phyloP scores from a whole-genome alignment of 2,329 filamentous ascomycete species.

The Chaetomiaceae sp. region DNA sequence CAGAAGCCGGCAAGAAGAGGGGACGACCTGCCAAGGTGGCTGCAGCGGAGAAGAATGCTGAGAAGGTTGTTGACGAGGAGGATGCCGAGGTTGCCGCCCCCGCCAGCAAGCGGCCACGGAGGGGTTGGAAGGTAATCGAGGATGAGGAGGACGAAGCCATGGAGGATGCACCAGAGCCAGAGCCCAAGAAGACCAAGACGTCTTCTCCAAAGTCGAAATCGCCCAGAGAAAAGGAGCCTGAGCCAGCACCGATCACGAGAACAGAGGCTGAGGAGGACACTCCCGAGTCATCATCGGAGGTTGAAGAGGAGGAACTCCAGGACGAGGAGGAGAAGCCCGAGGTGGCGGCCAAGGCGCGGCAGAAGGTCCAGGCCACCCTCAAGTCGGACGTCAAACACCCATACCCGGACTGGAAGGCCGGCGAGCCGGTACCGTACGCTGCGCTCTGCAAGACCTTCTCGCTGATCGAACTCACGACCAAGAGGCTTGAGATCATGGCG shows the following conservation, averaged over 20 bases:
- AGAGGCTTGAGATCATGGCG: slow-evolving; percentile 80
- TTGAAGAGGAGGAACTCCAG: slow-evolving; percentile 50
- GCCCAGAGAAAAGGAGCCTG: slow-evolving; percentile 23
- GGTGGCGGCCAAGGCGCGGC: slow-evolving; percentile 66
- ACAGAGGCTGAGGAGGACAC: slow-evolving; percentile 45
- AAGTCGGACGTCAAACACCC: slow-evolving; percentile 66
- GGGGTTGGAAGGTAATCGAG: slow-evolving; percentile 43
- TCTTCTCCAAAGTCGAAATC: slow-evolving; percentile 24
- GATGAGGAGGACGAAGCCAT: slow-evolving; percentile 48
- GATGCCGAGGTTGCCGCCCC: slow-evolving; percentile 54
- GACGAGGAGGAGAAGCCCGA: slow-evolving; percentile 64
- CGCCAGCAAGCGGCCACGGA: slow-evolving; percentile 49
- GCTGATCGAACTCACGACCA: slow-evolving; percentile 89
- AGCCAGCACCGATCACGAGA: slow-evolving; percentile 33
- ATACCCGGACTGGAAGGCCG: slow-evolving; percentile 93
- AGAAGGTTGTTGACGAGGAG: slow-evolving; percentile 44
- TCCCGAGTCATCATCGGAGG: slow-evolving; percentile 44
- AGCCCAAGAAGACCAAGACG: slow-evolving; percentile 28
- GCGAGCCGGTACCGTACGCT: slow-evolving; percentile 86
- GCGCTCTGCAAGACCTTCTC: slow-evolving; percentile 94
- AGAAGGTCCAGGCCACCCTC: slow-evolving; percentile 75
- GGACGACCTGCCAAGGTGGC: slow-evolving; percentile 29
- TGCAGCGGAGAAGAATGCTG: slow-evolving; percentile 27
- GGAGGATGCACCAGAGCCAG: slow-evolving; percentile 30
- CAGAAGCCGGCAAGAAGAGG: slow-evolving; percentile 41